Conservation (phyloP, 371 early-diverging fungal species). For the Funneliformis caledonium region DNA sequence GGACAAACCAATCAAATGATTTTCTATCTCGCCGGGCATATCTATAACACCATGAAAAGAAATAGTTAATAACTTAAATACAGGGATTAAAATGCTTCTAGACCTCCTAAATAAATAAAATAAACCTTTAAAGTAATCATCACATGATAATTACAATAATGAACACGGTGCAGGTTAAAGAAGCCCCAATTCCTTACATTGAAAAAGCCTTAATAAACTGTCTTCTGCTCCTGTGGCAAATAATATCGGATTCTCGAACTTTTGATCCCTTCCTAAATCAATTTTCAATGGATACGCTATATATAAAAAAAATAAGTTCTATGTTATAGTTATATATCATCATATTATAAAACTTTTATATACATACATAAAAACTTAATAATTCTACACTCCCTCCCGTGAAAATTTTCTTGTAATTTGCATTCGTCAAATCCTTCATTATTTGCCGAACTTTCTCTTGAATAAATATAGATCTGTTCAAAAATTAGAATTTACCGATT, state of each 20-base stretch:
- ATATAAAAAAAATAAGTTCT: not conserved
- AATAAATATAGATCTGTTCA: slow-evolving; percentile 51
- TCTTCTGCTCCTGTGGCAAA: slow-evolving; percentile 62
- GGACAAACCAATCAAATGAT: slow-evolving; percentile 7
- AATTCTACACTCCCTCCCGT: slow-evolving; percentile 60
- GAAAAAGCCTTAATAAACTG: slow-evolving; percentile 51
- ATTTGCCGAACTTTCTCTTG: slow-evolving; percentile 45
- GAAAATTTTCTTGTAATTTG: slow-evolving; percentile 53
- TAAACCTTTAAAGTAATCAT: not conserved
- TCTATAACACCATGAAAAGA: slow-evolving; percentile 10
- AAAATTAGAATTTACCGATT: not conserved
- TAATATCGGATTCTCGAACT: slow-evolving; percentile 32
- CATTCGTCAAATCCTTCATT: slow-evolving; percentile 51
- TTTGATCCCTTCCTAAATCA: not conserved
- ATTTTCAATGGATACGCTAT: not conserved
- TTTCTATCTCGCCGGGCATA: slow-evolving; percentile 25
- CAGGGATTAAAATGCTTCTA: no score
- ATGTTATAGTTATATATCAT: not conserved
- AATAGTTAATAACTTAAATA: not conserved
- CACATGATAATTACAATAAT: no score
- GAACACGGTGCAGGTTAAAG: no score
- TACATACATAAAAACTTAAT: slow-evolving; percentile 47
- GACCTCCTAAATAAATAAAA: not conserved
- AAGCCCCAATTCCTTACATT: slow-evolving; percentile 14
- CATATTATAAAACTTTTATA: not conserved